phyloP scores from a whole-genome alignment of 176 grass and related monocot species.

The Tuctoria greenei region DNA sequence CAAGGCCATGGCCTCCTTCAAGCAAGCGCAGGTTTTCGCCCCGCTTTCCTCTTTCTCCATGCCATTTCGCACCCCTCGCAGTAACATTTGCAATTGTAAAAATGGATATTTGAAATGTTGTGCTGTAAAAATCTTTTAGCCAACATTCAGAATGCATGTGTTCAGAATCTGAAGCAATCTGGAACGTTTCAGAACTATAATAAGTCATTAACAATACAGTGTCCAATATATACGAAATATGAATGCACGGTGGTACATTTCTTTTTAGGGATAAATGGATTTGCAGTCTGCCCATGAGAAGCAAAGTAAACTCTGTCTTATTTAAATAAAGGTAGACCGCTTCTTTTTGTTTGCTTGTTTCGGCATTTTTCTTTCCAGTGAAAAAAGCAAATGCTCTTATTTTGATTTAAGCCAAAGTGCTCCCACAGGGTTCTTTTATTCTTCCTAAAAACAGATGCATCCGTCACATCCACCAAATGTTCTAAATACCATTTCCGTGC shows the following conservation, averaged over 20 bases:
- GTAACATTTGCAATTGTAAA: no score
- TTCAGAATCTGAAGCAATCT: background rate
- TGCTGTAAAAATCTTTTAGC: background rate
- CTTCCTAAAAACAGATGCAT: background rate
- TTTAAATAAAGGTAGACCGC: slow-evolving; percentile 21
- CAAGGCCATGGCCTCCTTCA: slow-evolving; percentile 58
- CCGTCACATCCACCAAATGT: background rate
- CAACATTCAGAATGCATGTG: background rate
- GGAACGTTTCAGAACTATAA: background rate
- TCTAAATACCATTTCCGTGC: background rate
- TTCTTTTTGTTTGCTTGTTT: slow-evolving; percentile 33
- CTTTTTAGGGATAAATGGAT: slow-evolving; percentile 10
- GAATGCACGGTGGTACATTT: background rate
- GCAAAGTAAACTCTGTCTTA: slow-evolving; percentile 20
- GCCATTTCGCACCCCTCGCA: background rate
- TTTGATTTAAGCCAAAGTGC: slow-evolving; percentile 21
- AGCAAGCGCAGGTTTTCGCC: slow-evolving; percentile 71
- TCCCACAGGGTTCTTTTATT: background rate
- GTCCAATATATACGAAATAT: slow-evolving; percentile 8
- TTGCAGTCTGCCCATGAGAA: slow-evolving; percentile 25
- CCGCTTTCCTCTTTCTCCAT: background rate
- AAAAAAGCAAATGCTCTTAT: slow-evolving; percentile 24
- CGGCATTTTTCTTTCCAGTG: background rate
- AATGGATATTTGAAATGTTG: background rate
- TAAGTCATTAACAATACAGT: background rate